Evolutionary conservation across 2,329 filamentous ascomycete species (phyloP).

Genomic region (Botrytis elliptica): DNA sequence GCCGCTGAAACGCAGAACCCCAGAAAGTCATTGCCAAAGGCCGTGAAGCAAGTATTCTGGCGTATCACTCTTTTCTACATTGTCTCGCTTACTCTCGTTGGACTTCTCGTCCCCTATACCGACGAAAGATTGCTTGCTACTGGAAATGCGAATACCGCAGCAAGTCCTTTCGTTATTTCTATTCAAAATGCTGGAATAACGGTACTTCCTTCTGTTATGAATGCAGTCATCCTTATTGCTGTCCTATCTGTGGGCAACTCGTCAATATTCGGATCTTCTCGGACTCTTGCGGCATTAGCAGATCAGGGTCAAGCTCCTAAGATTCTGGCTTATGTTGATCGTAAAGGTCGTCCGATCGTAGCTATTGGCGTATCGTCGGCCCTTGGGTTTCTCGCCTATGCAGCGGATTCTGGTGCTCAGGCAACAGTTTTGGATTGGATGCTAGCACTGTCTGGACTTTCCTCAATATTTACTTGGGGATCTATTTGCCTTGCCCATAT

Average conservation of each 20-base stretch:
- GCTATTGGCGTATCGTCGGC: conserved; percentile 66
- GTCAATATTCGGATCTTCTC: conserved; percentile 84
- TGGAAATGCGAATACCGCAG: conserved; percentile 62
- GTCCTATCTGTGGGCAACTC: conserved; percentile 91
- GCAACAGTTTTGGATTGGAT: conserved; percentile 75
- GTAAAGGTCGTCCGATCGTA: conserved; percentile 73
- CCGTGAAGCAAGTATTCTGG: conserved; percentile 94
- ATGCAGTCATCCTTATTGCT: conserved; percentile 88
- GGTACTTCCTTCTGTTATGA: conserved; percentile 84
- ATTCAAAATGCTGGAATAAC: conserved; percentile 81
- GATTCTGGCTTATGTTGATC: conserved; percentile 78
- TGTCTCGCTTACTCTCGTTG: conserved; percentile 75
- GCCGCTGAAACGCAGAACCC: conserved; percentile 79
- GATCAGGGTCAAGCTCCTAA: conserved; percentile 81
- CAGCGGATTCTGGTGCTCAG: conserved; percentile 59
- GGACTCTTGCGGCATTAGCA: conserved; percentile 84
- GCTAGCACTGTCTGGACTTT: conserved; percentile 69
- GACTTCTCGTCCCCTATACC: conserved; percentile 75
- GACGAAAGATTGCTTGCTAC: conserved; percentile 62
- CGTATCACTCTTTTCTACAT: conserved; percentile 89
- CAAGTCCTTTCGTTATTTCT: conserved; percentile 91
- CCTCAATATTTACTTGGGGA: conserved; percentile 75
- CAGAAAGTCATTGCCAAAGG: conserved; percentile 77
- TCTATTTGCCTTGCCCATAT: conserved; percentile 90
- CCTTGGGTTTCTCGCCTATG: conserved; percentile 74